Percentiles rank a stretch among this genome's conserved stretches.
Conservation (phyloP, 495 filamentous ascomycete species). For the Glutinoglossum americanum region DNA sequence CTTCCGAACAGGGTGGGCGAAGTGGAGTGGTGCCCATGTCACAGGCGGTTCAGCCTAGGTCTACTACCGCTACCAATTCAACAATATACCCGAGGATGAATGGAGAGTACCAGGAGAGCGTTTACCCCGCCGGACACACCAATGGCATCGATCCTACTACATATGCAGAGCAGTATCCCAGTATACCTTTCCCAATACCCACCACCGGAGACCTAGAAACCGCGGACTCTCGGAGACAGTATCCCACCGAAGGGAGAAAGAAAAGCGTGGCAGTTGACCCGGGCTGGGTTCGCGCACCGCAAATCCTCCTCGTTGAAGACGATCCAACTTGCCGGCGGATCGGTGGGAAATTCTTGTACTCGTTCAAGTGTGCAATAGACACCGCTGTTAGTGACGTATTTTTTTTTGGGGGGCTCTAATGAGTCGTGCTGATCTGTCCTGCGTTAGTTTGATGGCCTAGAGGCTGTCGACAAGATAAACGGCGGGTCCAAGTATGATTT, state of each 20-base stretch:
- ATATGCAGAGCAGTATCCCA: constrained; percentile 81
- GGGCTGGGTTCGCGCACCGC: constrained; percentile 61
- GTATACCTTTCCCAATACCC: constrained; percentile 66
- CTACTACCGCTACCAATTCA: constrained; percentile 27
- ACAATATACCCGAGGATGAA: constrained; percentile 30
- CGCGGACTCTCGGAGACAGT: constrained; percentile 25
- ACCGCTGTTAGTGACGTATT: constrained; percentile 48
- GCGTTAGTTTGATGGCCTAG: constrained; percentile 60
- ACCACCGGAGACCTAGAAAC: constrained; percentile 29
- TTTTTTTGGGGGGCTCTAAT: constrained; percentile 11
- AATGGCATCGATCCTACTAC: constrained; percentile 88
- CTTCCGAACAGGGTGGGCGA: constrained; percentile 12
- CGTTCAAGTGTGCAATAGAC: constrained; percentile 75
- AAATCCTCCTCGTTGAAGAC: constrained; percentile 85
- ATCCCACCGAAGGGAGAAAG: constrained; percentile 32
- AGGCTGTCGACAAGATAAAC: constrained; percentile 85
- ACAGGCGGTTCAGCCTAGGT: constrained; percentile 15
- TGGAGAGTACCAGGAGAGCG: constrained; percentile 43
- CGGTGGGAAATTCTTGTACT: constrained; percentile 80
- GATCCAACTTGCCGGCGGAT: constrained; percentile 87
- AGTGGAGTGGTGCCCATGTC: background rate
- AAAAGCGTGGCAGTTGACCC: constrained; percentile 50
- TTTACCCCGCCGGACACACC: constrained; percentile 75
- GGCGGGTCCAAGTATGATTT: constrained; percentile 67
- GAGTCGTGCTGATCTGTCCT: constrained; percentile 8